A percentile compares a stretch with the other conserved stretches of the same genome.
Conservation (phyloP, 116 monocot species). For the Posidonia oceanica region DNA sequence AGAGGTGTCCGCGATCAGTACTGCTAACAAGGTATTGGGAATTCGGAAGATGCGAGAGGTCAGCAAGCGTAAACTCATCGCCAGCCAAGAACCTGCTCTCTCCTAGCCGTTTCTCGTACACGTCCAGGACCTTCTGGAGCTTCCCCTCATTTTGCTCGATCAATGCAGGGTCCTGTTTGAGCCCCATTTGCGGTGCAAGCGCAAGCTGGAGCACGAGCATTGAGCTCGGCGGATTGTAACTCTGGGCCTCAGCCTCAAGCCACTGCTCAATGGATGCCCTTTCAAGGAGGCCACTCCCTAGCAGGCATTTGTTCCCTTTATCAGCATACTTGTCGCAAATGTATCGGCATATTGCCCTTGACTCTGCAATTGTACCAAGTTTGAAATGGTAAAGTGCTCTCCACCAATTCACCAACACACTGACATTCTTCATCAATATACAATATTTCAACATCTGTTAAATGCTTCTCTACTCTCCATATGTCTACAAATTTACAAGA, state of each 20-base stretch:
- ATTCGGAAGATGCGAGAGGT: constrained; percentile 27
- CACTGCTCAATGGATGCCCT: constrained; percentile 26
- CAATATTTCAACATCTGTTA: too few relatives aligned
- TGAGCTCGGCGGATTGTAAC: constrained; percentile 13
- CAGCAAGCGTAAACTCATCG: constrained; percentile 33
- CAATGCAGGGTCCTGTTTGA: constrained; percentile 3
- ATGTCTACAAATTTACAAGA: too few relatives aligned
- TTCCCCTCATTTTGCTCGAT: constrained; percentile 15
- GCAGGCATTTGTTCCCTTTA: constrained; percentile 15
- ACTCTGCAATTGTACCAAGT: constrained; percentile 11
- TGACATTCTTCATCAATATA: too few relatives aligned
- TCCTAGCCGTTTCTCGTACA: constrained; percentile 19
- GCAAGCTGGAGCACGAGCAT: constrained; percentile 16
- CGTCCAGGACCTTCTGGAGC: constrained; percentile 19
- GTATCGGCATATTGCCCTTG: constrained; percentile 27
- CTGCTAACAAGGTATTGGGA: constrained; percentile 13
- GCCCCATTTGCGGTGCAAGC: constrained; percentile 6
- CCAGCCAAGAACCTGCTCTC: constrained; percentile 25
- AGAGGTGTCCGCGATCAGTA: constrained; percentile 8
- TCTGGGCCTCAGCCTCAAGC: constrained; percentile 21
- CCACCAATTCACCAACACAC: too few relatives aligned
- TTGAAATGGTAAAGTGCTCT: background rate
- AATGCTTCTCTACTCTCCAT: too few relatives aligned
- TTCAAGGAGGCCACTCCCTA: constrained; percentile 13
- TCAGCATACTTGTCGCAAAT: constrained; percentile 15